Evolutionary conservation across 1,284 basidiomycete species (phyloP).

Genomic region (Chiua sp.): DNA sequence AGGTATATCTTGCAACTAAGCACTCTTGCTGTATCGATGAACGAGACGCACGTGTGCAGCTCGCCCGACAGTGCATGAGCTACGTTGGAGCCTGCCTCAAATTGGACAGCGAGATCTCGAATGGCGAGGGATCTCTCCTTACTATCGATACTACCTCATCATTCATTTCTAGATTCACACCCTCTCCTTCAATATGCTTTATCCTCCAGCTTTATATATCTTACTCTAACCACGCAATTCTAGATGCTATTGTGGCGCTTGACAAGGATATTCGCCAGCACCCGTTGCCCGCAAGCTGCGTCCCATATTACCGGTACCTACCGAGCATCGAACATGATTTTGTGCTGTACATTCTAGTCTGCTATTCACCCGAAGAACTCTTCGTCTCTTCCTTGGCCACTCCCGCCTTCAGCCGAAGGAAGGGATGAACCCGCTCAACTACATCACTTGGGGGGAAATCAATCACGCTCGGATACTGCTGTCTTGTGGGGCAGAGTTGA

Average conservation of each 20-base stretch:
- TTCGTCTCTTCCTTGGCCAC: too few relatives aligned
- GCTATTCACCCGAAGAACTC: too few relatives aligned
- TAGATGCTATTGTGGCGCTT: too few relatives aligned
- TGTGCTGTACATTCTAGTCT: too few relatives aligned
- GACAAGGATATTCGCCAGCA: too few relatives aligned
- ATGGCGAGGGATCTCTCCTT: neutral
- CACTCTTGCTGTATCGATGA: too few relatives aligned
- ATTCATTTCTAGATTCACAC: neutral
- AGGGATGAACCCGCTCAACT: slow-evolving; percentile 19
- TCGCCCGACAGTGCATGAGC: slow-evolving; percentile 7
- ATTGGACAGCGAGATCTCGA: neutral
- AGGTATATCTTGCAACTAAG: neutral
- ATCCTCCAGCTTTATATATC: too few relatives aligned
- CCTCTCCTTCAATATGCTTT: neutral
- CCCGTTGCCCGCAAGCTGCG: too few relatives aligned
- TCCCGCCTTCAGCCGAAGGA: neutral
- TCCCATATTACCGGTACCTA: neutral
- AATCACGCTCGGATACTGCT: slow-evolving; percentile 13
- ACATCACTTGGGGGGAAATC: neutral
- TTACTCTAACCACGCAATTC: too few relatives aligned
- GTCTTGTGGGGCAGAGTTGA: neutral
- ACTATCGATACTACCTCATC: neutral
- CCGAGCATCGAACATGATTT: neutral
- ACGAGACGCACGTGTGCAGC: neutral
- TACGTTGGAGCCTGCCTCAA: slow-evolving; percentile 2